Conservation (phyloP, 345 rosid species). For the Corymbia maculata region DNA sequence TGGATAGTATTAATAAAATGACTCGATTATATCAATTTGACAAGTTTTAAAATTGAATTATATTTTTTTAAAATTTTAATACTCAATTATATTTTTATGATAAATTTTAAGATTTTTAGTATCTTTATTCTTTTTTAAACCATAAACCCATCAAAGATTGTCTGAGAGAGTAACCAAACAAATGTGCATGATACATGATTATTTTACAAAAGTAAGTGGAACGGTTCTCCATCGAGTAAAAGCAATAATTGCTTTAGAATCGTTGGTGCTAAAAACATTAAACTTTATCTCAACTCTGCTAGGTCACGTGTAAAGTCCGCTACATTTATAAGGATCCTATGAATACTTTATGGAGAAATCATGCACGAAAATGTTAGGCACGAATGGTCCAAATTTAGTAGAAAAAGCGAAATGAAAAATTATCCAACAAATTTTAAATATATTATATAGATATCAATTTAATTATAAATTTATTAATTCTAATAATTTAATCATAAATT, state of each 20-base stretch:
- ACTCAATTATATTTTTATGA: rapidly evolving
- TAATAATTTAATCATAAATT: too few relatives aligned
- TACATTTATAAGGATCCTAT: not conserved
- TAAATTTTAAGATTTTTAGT: too few relatives aligned
- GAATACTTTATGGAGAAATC: not conserved
- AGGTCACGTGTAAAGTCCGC: not conserved
- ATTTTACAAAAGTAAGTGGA: not conserved
- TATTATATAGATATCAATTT: too few relatives aligned
- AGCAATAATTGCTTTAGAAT: not conserved
- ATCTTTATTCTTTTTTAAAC: not conserved
- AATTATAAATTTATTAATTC: too few relatives aligned
- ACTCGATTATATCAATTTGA: too few relatives aligned
- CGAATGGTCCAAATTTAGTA: not conserved
- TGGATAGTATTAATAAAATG: too few relatives aligned
- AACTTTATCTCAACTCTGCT: not conserved
- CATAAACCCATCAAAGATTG: not conserved
- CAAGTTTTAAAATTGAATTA: too few relatives aligned
- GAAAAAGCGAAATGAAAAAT: not conserved
- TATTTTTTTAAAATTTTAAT: too few relatives aligned
- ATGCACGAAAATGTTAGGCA: not conserved
- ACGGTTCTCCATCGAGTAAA: not conserved
- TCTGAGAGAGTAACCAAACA: not conserved
- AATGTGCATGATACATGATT: not conserved
- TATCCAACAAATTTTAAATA: too few relatives aligned
- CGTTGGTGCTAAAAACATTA: not conserved